Evolutionary conservation across 2,329 filamentous ascomycete species (phyloP), one percentile per base, ranked within the genome.

Genomic region (Tympanopsis confertula): DNA sequence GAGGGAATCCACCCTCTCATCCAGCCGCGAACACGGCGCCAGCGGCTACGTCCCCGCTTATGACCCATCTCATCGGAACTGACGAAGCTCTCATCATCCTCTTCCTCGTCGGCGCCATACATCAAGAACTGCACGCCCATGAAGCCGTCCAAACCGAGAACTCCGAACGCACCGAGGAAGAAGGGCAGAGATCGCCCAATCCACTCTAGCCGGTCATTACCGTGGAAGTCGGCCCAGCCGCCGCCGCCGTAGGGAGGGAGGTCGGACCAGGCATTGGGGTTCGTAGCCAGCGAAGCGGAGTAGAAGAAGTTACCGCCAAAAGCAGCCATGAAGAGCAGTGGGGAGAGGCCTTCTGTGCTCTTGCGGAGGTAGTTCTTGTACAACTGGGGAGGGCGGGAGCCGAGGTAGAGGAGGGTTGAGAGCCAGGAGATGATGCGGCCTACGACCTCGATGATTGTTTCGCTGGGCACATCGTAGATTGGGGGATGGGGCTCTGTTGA

Each of bases 251-350:
- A 65, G 0, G 77, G 58, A 1, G 61, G 58, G 38, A 69, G 74
- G 44, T 73, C 62, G 36, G 53, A 54, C 78, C 77, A 82, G 5
- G 70, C 76, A 43, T 69, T 70, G 2, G 78, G 78, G 49, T 81
- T 82, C 2, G 74, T 69, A 22, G 77, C 53, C 3, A 82, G 57
- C 0, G 75, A 78, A 19, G 61, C 55, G 7, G 73, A 77, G 58
- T 82, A 82, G 60, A 80, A 81, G 30, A 79, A 57, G 48, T 82
- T 82, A 3, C 78, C 78, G 47, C 70, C 71, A 51, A 82, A 82
- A 3, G 78, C 78, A 4, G 78, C 78, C 28, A 71, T 59, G 57
- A 82, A 82, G 36, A 82, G 66, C 0, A 72, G 57, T 0, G 76
- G 74, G 0, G 68, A 74, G 5, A 82, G 67, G 3, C 78, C 78